phyloP scores from a whole-genome alignment of 352 stramenopile genomes.

The Globisporangium nodosum region DNA sequence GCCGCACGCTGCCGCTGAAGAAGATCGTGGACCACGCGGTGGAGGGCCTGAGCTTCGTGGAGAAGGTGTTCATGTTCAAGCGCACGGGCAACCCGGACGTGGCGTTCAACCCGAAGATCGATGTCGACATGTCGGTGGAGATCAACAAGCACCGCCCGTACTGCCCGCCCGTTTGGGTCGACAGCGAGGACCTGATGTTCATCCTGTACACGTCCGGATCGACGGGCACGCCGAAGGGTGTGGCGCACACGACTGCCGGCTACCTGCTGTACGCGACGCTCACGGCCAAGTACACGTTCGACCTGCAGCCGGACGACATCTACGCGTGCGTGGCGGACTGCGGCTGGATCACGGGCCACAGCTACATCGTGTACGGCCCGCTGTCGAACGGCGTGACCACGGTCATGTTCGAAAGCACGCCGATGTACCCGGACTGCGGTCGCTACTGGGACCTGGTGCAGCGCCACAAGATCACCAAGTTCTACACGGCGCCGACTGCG shows the following conservation, averaged over 20 bases:
- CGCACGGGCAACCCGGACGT: conserved; percentile 73
- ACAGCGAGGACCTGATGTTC: conserved; percentile 95
- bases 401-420: conserved; percentile 98
- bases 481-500: conserved; percentile 93
- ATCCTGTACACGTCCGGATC: conserved; percentile 98
- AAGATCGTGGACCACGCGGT: conserved; percentile 94
- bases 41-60: conserved; percentile 82
- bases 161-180: conserved; percentile 94
- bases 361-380: conserved; percentile 96
- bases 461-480: conserved; percentile 95
- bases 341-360: conserved; percentile 97
- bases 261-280: conserved; percentile 94
- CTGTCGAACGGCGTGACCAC: conserved; percentile 96
- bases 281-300: conserved; percentile 93
- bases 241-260: conserved; percentile 94
- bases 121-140: conserved; percentile 93
- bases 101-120: conserved; percentile 67
- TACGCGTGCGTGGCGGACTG: conserved; percentile 94
- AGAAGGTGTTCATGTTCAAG: conserved; percentile 96
- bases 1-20: conserved; percentile 92
- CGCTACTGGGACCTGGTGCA: conserved; percentile 98
- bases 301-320: conserved; percentile 91
- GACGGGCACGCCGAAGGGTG: conserved; percentile 94
- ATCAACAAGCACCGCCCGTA: conserved; percentile 89
- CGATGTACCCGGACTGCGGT: conserved; percentile 93